phyloP scores from a whole-genome alignment of 2,329 filamentous ascomycete species.

The Fusarium camptoceras region DNA sequence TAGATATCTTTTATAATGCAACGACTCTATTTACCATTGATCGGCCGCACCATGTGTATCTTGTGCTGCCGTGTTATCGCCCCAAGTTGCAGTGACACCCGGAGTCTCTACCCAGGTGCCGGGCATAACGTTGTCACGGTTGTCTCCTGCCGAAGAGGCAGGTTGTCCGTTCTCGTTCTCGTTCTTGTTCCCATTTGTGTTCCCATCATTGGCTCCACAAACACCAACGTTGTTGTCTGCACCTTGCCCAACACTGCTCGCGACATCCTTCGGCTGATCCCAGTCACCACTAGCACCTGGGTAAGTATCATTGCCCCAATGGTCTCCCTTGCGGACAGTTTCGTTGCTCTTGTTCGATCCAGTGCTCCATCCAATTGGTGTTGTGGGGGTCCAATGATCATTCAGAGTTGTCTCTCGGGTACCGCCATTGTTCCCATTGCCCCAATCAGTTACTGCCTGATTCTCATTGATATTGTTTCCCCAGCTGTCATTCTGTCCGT shows the following conservation, averaged over 20 bases:
- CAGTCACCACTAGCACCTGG: slow-evolving; percentile 7
- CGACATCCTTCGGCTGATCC: slow-evolving; percentile 9
- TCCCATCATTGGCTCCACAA: slow-evolving; percentile 11
- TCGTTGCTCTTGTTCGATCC: slow-evolving; percentile 38
- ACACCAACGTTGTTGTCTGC: slow-evolving; percentile 36
- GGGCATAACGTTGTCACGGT: slow-evolving; percentile 49
- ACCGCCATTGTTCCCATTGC: slow-evolving; percentile 8
- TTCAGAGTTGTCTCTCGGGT: slow-evolving; percentile 2
- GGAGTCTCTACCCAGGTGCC: slow-evolving; percentile 46
- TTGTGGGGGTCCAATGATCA: neutral
- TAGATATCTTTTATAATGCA: slow-evolving; percentile 23
- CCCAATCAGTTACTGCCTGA: slow-evolving; percentile 17
- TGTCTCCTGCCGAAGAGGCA: slow-evolving; percentile 12
- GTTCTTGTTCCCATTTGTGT: neutral
- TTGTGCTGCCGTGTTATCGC: slow-evolving; percentile 48
- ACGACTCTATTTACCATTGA: slow-evolving; percentile 24
- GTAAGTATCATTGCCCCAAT: slow-evolving; percentile 41
- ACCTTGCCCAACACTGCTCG: slow-evolving; percentile 18
- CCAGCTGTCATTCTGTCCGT: slow-evolving; percentile 18
- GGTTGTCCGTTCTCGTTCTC: slow-evolving; percentile 5
- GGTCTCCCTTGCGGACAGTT: slow-evolving; percentile 29
- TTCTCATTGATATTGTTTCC: neutral
- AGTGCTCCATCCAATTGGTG: slow-evolving; percentile 5
- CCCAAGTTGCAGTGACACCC: slow-evolving; percentile 41
- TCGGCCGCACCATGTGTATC: slow-evolving; percentile 46